Percentiles rank a stretch among this genome's conserved stretches.
phyloP scores from a whole-genome alignment of 2,329 filamentous ascomycete species.

The Phialophora verrucosa region DNA sequence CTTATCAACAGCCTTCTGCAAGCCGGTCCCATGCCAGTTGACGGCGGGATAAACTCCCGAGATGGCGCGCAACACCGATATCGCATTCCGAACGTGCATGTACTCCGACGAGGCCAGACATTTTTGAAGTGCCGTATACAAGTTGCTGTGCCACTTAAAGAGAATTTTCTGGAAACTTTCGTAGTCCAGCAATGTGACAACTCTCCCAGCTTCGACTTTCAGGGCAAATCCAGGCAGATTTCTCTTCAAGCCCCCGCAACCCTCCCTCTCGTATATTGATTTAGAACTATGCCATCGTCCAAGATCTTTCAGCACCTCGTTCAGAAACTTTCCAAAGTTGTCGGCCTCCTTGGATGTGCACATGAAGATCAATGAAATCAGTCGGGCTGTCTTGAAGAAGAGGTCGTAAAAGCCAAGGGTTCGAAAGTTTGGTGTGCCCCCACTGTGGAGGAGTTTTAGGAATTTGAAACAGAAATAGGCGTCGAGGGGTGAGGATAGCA shows the following conservation, averaged over 20 bases:
- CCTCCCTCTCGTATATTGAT: constrained; percentile 79
- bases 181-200: constrained; percentile 75
- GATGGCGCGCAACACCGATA: constrained; percentile 82
- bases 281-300: constrained; percentile 83
- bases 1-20: constrained; percentile 51
- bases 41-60: constrained; percentile 84
- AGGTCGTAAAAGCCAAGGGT: constrained; percentile 82
- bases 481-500: constrained; percentile 82
- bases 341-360: constrained; percentile 91
- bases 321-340: constrained; percentile 89
- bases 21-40: constrained; percentile 76
- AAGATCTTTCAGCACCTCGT: constrained; percentile 79
- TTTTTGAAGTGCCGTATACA: constrained; percentile 78
- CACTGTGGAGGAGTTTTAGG: constrained; percentile 84
- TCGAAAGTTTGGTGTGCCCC: constrained; percentile 83
- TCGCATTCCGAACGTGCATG: constrained; percentile 97
- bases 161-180: constrained; percentile 84
- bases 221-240: constrained; percentile 80
- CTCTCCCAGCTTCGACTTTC: constrained; percentile 73
- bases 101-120: constrained; percentile 86
- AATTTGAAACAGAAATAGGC: constrained; percentile 88
- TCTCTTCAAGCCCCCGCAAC: constrained; percentile 65
- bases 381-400: constrained; percentile 80
- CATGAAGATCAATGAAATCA: constrained; percentile 83
- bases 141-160: constrained; percentile 86